phyloP scores from a whole-genome alignment of 2,329 filamentous ascomycete genomes.

The Colletotrichum plurivorum region DNA sequence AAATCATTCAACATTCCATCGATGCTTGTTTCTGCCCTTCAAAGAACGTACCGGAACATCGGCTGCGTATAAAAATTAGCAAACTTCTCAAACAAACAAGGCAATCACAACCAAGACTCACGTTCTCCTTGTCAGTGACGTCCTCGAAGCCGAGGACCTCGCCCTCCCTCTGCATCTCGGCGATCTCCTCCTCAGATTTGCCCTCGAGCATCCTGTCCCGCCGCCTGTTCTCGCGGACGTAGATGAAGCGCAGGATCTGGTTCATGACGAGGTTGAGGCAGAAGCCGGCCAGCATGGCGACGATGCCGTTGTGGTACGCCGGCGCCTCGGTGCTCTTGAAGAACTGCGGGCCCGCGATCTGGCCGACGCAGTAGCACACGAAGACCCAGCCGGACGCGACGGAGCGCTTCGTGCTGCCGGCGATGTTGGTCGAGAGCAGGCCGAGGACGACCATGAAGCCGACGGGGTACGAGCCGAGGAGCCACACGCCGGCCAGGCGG shows the following conservation, averaged over 20 bases:
- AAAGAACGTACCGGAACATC: slow-evolving; percentile 39
- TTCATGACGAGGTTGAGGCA: slow-evolving; percentile 31
- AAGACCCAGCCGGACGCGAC: slow-evolving; percentile 49
- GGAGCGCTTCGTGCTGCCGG: slow-evolving; percentile 47
- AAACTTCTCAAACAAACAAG: background rate
- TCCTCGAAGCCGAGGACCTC: slow-evolving; percentile 52
- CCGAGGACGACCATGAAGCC: slow-evolving; percentile 38
- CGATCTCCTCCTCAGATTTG: slow-evolving; percentile 31
- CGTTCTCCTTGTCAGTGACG: slow-evolving; percentile 54
- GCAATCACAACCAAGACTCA: background rate
- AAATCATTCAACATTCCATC: no score
- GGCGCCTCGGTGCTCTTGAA: slow-evolving; percentile 45
- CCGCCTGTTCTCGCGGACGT: slow-evolving; percentile 29
- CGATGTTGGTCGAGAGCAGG: slow-evolving; percentile 47
- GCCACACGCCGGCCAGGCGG: slow-evolving; percentile 34
- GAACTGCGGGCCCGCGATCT: slow-evolving; percentile 50
- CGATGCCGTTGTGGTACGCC: slow-evolving; percentile 34
- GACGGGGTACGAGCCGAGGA: slow-evolving; percentile 33
- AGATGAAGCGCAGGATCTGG: slow-evolving; percentile 26
- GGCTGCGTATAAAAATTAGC: background rate
- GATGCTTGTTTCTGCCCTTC: background rate
- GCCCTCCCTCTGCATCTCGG: slow-evolving; percentile 33
- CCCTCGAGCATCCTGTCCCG: slow-evolving; percentile 28
- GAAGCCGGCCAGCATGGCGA: slow-evolving; percentile 33
- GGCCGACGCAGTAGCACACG: slow-evolving; percentile 48